A percentile compares a stretch with the other conserved stretches of the same genome.
These are phyloP conservation scores for Begonia loranthoides DNA, from an alignment of 306 rosid species.

Conservation along the genomic window DNA sequence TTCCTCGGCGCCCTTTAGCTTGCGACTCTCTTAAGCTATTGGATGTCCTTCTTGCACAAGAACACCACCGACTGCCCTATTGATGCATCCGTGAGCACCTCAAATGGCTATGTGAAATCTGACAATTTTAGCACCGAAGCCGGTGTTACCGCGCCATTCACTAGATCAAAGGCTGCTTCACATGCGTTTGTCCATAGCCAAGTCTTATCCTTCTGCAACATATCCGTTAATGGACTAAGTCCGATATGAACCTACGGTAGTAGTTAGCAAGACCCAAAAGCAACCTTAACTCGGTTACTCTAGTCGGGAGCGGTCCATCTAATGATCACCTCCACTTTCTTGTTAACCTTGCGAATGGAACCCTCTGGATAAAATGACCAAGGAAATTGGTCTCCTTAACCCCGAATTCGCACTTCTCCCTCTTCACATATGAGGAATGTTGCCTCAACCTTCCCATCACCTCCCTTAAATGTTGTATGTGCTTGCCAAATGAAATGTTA, in stretches of 20 bases:
- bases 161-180: background rate
- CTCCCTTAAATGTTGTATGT: background rate
- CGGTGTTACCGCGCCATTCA: background rate
- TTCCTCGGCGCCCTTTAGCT: background rate
- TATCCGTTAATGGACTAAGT: background rate
- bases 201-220: background rate
- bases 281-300: background rate
- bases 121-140: background rate
- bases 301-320: background rate
- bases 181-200: background rate
- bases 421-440: background rate
- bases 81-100: background rate
- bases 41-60: constrained; percentile 2
- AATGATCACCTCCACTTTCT: background rate
- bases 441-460: background rate
- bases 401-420: background rate
- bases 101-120: background rate
- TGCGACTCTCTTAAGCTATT: too few species aligned
- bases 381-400: background rate
- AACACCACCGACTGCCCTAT: background rate
- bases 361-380: background rate
- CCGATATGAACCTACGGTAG: background rate
- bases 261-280: background rate
- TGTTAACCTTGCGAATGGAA: background rate
- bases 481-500: background rate